phyloP scores from a whole-genome alignment of 129 eudicot species.

The Cynara cardunculus region DNA sequence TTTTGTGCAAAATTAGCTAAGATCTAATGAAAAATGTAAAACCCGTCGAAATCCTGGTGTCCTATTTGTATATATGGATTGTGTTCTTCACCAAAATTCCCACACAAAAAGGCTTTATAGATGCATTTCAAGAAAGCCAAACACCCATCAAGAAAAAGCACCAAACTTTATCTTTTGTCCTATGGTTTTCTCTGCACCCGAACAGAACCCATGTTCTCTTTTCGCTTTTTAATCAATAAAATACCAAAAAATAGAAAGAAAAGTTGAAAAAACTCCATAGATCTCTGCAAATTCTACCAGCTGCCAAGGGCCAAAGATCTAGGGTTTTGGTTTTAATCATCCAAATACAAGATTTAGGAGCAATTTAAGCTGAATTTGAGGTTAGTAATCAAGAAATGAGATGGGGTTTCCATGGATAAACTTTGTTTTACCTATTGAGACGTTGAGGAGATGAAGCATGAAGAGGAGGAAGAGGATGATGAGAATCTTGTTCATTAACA shows the following conservation, averaged over 20 bases:
- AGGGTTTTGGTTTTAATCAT: slow-evolving; percentile 12
- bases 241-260: background rate
- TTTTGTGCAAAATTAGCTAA: background rate
- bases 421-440: slow-evolving; percentile 37
- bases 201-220: slow-evolving; percentile 24
- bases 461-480: slow-evolving; percentile 37
- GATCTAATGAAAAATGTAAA: background rate
- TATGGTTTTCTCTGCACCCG: background rate
- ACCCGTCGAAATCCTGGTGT: background rate
- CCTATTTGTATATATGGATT: background rate
- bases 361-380: background rate
- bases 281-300: slow-evolving; percentile 2
- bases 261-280: background rate
- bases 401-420: background rate
- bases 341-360: background rate
- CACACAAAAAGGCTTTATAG: slow-evolving; percentile 26
- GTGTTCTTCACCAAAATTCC: slow-evolving; percentile 3
- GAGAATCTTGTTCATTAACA: slow-evolving; percentile 35
- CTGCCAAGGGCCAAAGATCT: slow-evolving; percentile 12
- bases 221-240: slow-evolving; percentile 13
- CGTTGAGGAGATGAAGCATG: slow-evolving; percentile 66
- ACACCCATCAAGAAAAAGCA: slow-evolving; percentile 26
- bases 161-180: slow-evolving; percentile 21
- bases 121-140: slow-evolving; percentile 27
- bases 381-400: slow-evolving; percentile 6